Conservation (phyloP, 2,329 filamentous ascomycete species). For the Cytospora schulzeri region DNA sequence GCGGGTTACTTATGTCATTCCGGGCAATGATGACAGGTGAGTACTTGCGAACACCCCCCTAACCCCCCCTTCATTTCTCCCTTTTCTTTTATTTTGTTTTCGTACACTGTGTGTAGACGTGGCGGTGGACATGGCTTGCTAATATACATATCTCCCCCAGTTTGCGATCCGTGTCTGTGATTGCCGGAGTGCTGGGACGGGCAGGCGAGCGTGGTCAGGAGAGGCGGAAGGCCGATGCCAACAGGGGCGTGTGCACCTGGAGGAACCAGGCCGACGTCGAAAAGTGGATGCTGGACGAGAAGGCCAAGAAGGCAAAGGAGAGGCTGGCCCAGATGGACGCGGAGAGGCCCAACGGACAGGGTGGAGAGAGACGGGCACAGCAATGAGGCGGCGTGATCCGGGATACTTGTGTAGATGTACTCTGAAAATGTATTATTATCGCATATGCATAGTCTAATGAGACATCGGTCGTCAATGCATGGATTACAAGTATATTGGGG, state of each 20-base stretch:
- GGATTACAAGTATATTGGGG: too few species aligned
- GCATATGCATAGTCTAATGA: neutral
- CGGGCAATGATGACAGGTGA: conserved; percentile 92
- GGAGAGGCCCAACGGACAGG: neutral
- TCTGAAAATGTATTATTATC: neutral
- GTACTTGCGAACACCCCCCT: conserved; percentile 30
- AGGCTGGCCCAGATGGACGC: neutral
- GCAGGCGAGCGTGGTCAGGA: conserved; percentile 79
- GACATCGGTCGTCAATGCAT: neutral
- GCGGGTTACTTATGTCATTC: conserved; percentile 95
- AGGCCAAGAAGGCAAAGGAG: neutral
- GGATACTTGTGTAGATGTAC: neutral
- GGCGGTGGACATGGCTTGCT: conserved; percentile 29
- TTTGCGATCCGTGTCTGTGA: conserved; percentile 77
- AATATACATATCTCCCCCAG: conserved; percentile 50
- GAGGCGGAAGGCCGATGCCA: conserved; percentile 65
- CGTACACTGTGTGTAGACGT: neutral
- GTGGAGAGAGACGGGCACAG: neutral
- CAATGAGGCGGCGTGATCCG: neutral
- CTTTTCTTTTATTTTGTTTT: neutral
- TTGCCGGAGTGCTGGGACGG: conserved; percentile 81
- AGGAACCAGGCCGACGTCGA: conserved; percentile 47
- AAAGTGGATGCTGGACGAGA: conserved; percentile 37
- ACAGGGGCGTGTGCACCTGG: conserved; percentile 66
- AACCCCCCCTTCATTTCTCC: neutral